Evolutionary conservation across 1,284 basidiomycete genomes (phyloP), one percentile per base, ranked within the genome.

Genomic region (Ustilago xerochloae): DNA sequence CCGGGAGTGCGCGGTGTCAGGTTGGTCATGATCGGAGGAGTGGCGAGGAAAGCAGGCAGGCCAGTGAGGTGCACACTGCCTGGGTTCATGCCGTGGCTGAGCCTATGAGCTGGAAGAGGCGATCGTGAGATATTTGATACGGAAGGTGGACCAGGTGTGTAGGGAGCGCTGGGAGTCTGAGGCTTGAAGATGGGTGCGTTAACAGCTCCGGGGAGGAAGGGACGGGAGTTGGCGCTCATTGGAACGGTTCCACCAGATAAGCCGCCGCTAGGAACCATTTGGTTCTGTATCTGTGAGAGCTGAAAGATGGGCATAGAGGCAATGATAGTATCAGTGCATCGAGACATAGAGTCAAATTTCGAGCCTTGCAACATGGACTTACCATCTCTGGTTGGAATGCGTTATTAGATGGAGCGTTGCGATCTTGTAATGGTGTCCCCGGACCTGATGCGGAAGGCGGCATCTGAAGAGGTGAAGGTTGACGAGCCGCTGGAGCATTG

Each of bases 31-130:
- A 57, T 51, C 6, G 63, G 56, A 6, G 72, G 65, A 1, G 62
- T 58, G 4, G 58, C 65, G 4, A 74, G 58, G 13, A 74, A 74
- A 30, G 71, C 50, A 6, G 65, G 62, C 5, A 69, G 52, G 22
- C 71, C 71, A 3, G 65, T 69, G 36, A 74, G 65, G 38, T 74
- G 71, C 13, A 74, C 71, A 29, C 71, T 74, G 8, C 48, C 66
- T 6, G 59, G 45, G 30, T 63, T 63, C 30, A 70, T 48, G 33
- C 52, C 63, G 18, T 70, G 71, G 4, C 55, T 60, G 1, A 75
- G 46, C 12, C 63, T 30, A 29, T 69, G 60, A 12, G n/a, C 32
- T 13, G 61, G 51, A 13, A 61, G 33, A 2, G 66, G 61, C 18
- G 66, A 60, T 8, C 66, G 55, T n/a, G 60, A 56, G 7, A 36